Evolutionary conservation across 768 basidiomycete genomes (phyloP).

Genomic region (Macrocybe gigantea): DNA sequence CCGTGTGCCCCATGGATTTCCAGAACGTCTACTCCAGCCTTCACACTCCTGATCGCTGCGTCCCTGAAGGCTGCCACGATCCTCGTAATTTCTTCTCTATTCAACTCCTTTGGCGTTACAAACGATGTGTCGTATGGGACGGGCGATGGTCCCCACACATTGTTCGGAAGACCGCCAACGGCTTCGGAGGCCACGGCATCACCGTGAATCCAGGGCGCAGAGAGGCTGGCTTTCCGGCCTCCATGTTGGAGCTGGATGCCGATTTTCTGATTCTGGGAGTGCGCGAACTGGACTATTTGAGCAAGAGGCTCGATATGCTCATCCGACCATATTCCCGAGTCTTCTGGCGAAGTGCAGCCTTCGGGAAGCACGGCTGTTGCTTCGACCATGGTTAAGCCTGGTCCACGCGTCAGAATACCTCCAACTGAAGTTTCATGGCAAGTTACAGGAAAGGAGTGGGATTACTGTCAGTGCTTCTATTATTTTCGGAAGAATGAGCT

Average conservation of each 20-base stretch:
- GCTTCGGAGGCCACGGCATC: slow-evolving; percentile 26
- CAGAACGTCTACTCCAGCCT: slow-evolving; percentile 54
- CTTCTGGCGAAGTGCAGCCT: slow-evolving; percentile 64
- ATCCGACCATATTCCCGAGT: slow-evolving; percentile 60
- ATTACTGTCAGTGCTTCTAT: too few species aligned
- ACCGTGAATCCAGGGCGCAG: slow-evolving; percentile 52
- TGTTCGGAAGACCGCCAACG: slow-evolving; percentile 38
- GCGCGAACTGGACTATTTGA: slow-evolving; percentile 61
- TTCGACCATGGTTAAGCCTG: slow-evolving; percentile 59
- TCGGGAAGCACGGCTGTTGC: slow-evolving; percentile 58
- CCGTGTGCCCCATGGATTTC: slow-evolving; percentile 67
- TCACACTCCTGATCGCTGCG: slow-evolving; percentile 45
- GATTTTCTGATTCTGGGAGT: slow-evolving; percentile 62
- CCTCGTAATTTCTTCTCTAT: slow-evolving; percentile 47
- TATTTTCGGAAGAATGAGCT: too few species aligned
- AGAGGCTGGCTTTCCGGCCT: slow-evolving; percentile 63
- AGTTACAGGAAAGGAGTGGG: slow-evolving; percentile 17
- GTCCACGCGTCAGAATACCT: slow-evolving; percentile 44
- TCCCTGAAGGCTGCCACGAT: slow-evolving; percentile 52
- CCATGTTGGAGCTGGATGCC: slow-evolving; percentile 78
- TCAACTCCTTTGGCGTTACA: slow-evolving; percentile 51
- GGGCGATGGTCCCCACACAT: slow-evolving; percentile 55
- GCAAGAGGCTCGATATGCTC: slow-evolving; percentile 41
- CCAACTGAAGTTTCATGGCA: slow-evolving; percentile 30
- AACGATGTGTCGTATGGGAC: slow-evolving; percentile 37